A percentile compares a stretch with the other conserved stretches of the same genome.
Conservation (phyloP, 2,329 filamentous ascomycete genomes). For the Cladophialophora exuberans region DNA sequence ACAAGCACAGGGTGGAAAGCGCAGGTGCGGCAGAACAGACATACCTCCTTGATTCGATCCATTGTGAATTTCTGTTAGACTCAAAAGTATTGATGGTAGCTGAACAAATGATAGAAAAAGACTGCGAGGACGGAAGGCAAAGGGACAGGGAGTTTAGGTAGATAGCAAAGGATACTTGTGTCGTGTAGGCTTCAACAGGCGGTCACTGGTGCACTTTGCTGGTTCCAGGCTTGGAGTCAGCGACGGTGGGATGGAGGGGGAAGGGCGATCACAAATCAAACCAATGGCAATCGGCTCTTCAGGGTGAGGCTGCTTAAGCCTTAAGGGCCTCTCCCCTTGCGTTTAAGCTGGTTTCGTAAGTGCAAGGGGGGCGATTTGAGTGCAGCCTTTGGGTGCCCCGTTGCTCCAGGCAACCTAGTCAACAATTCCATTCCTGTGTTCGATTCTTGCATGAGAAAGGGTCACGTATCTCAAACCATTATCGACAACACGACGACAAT, state of each 20-base stretch:
- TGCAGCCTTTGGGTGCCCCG: slow-evolving; percentile 3
- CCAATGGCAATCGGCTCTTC: slow-evolving; percentile 15
- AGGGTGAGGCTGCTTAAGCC: slow-evolving; percentile 13
- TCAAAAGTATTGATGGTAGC: not conserved
- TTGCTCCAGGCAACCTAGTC: slow-evolving; percentile 37
- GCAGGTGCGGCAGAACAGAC: slow-evolving; percentile 44
- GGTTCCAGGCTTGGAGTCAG: slow-evolving; percentile 14
- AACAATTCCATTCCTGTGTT: slow-evolving; percentile 23
- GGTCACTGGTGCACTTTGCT: slow-evolving; percentile 20
- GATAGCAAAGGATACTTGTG: slow-evolving; percentile 12
- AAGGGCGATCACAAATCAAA: slow-evolving; percentile 2
- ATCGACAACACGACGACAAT: not conserved
- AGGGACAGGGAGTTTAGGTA: too few relatives aligned
- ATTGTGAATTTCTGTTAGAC: slow-evolving; percentile 53
- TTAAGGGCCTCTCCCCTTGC: slow-evolving; percentile 18
- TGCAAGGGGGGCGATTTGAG: not conserved
- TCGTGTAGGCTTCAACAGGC: slow-evolving; percentile 19
- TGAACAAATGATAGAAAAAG: too few relatives aligned
- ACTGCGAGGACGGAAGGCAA: too few relatives aligned
- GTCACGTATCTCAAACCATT: not conserved
- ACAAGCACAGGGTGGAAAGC: slow-evolving; percentile 39
- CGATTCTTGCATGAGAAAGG: too few relatives aligned
- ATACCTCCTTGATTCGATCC: slow-evolving; percentile 90
- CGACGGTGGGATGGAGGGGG: slow-evolving; percentile 16
- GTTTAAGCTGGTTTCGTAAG: slow-evolving; percentile 15